Evolutionary conservation across 1,284 basidiomycete species (phyloP).

Genomic region (Apiotrichum domesticum): DNA sequence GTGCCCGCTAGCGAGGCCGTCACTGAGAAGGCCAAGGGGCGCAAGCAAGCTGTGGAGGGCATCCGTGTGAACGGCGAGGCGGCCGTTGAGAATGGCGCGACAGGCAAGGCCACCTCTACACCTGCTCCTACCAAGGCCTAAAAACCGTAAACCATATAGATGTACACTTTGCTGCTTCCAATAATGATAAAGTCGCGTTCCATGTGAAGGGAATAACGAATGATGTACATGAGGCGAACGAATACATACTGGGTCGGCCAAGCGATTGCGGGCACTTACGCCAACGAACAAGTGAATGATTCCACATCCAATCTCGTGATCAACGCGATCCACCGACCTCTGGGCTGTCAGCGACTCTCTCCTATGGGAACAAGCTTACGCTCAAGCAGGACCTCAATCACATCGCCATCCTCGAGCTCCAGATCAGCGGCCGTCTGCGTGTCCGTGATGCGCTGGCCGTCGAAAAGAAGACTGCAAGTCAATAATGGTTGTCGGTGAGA

Average conservation of each 20-base stretch:
- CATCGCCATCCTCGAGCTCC: conserved; percentile 77
- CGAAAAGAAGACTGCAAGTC: conserved; percentile 70
- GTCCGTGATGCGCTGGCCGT: conserved; percentile 72
- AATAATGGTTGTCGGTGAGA: conserved; percentile 58
- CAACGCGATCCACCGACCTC: conserved; percentile 32
- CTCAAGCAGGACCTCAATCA: conserved; percentile 88
- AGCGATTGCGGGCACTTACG: too few species aligned
- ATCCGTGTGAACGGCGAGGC: conserved; percentile 28
- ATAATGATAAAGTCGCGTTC: conserved; percentile 1
- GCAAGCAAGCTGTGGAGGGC: conserved; percentile 36
- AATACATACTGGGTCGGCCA: not conserved
- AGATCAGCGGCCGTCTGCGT: conserved; percentile 76
- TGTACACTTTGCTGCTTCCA: not conserved
- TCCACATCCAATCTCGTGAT: too few species aligned
- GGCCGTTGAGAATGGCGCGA: not conserved
- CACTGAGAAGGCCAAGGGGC: conserved; percentile 37
- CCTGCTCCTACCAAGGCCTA: not conserved
- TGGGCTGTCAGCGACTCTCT: conserved; percentile 15
- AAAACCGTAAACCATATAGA: not conserved
- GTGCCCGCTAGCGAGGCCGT: conserved; percentile 42
- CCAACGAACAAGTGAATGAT: too few species aligned
- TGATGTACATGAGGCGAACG: not conserved
- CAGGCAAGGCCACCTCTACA: not conserved
- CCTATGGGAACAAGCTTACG: conserved; percentile 56
- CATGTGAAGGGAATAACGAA: not conserved